Conservation (phyloP, 257 asterid genomes). For the Plantago major region DNA sequence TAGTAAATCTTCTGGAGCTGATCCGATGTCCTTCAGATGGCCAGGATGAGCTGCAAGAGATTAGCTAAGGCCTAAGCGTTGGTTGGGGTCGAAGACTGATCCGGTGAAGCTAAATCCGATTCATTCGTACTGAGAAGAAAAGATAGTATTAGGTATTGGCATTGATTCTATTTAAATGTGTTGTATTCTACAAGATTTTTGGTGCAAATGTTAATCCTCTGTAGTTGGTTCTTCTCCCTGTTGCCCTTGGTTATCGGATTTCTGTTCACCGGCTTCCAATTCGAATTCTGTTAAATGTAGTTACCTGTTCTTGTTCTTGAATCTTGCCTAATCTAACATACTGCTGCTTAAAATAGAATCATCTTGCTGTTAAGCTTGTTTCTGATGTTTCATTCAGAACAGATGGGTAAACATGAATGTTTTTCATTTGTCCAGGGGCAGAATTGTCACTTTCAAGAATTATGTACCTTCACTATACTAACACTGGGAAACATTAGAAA, state of each 20-base stretch:
- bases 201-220: slow-evolving; percentile 24
- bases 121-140: slow-evolving; percentile 26
- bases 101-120: slow-evolving; percentile 60
- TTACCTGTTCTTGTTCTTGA: neutral
- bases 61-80: slow-evolving; percentile 14
- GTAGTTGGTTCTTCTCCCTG: slow-evolving; percentile 29
- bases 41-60: slow-evolving; percentile 55
- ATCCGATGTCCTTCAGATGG: slow-evolving; percentile 62
- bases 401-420: neutral
- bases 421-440: neutral
- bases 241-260: slow-evolving; percentile 23
- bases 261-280: slow-evolving; percentile 20
- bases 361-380: neutral
- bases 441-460: neutral
- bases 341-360: neutral
- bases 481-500: too few species aligned
- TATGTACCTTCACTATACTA: too few species aligned
- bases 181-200: slow-evolving; percentile 20
- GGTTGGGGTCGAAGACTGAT: slow-evolving; percentile 22
- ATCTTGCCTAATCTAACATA: neutral
- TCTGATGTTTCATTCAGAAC: neutral
- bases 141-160: slow-evolving; percentile 21
- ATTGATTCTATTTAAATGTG: slow-evolving; percentile 19
- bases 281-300: slow-evolving; percentile 13
- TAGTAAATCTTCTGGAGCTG: slow-evolving; percentile 75